Percentiles rank a stretch among this genome's conserved stretches.
These are phyloP conservation scores for Terana coerulea DNA, from an alignment of 768 basidiomycete genomes.

Conservation along the genomic window DNA sequence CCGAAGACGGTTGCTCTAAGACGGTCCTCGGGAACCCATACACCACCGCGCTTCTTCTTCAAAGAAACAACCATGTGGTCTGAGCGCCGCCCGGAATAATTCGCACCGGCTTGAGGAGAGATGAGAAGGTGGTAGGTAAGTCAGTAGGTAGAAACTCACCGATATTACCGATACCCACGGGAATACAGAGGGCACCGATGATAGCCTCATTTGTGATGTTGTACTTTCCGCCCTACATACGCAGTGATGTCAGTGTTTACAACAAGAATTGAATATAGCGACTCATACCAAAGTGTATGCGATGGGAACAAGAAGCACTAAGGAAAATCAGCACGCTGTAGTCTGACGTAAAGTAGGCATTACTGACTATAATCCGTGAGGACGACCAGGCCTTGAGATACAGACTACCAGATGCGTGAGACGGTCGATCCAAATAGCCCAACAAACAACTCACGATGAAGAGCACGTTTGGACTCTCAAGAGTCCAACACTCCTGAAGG, in stretches of 20 bases:
- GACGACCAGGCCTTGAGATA: constrained; percentile 32
- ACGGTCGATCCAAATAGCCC: not conserved
- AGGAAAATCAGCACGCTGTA: not conserved
- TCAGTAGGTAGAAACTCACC: constrained; percentile 34
- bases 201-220: constrained; percentile 52
- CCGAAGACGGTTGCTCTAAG: constrained; percentile 50
- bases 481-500: constrained; percentile 46
- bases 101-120: constrained; percentile 47
- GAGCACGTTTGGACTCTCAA: constrained; percentile 58
- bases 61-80: constrained; percentile 49
- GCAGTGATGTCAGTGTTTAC: not conserved
- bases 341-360: not conserved
- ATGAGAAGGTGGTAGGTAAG: not conserved
- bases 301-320: constrained; percentile 53
- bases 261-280: no score
- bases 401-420: constrained; percentile 42
- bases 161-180: constrained; percentile 56
- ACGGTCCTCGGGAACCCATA: constrained; percentile 69
- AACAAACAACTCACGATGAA: constrained; percentile 53
- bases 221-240: constrained; percentile 31
- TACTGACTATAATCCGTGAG: constrained; percentile 35
- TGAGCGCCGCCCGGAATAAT: constrained; percentile 56
- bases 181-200: constrained; percentile 61
- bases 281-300: constrained; percentile 60
- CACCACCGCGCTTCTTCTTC: constrained; percentile 45